Base-by-base conservation (phyloP, 2,329 filamentous ascomycete species). In the Penicillium brasilianum region DNA sequence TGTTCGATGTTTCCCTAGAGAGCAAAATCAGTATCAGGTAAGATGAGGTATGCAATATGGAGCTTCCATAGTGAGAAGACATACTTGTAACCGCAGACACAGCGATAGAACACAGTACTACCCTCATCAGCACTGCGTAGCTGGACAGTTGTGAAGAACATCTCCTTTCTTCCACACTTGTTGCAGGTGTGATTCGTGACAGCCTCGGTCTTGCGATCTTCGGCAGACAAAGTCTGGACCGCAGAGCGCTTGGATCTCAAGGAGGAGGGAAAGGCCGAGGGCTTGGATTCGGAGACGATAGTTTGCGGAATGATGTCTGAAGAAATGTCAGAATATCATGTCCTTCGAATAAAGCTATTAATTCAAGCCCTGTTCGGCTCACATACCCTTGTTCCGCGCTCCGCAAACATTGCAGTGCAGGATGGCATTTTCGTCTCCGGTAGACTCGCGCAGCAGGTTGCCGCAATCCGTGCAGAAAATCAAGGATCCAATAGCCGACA, bases 401-500 rank as follows among this genome's bases (percentile, higher is more conserved):
- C 91, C 92, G 77, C 94, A 98, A 75, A 93, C 89, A 71, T 92
- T 90, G 83, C 94, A 99, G 66, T 85, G 84, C 60, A 98, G 81
- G 59, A 90, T 85, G 59, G 90, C 90, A 74, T 92, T 90, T 68
- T 87, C 84, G 61, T 88, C 89, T 62, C 91, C 92, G 65, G 89
- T 90, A 50, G 91, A 92, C 55, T 89, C 86, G 56, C 95, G 92
- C 43, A 98, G 83, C 3, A 97, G 84, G 76, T 96, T 96, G 63
- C 94, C 94, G 77, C 94, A 98, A 75, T 93, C 91, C 57, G 85
- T 91, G 82, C 94, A 98, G 78, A 98, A 98, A 37, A 97, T 89
- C 43, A 98, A 84, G 55, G 93, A 94, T 58, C 93, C 94, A 68
- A 97, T 93, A 18, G 91, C 88, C 66, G 93, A 88, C 94, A 97